A percentile compares a stretch with the other conserved stretches of the same genome.
Evolutionary conservation across 2,329 filamentous ascomycete species (phyloP).

Genomic region (Cryphonectria japonica): DNA sequence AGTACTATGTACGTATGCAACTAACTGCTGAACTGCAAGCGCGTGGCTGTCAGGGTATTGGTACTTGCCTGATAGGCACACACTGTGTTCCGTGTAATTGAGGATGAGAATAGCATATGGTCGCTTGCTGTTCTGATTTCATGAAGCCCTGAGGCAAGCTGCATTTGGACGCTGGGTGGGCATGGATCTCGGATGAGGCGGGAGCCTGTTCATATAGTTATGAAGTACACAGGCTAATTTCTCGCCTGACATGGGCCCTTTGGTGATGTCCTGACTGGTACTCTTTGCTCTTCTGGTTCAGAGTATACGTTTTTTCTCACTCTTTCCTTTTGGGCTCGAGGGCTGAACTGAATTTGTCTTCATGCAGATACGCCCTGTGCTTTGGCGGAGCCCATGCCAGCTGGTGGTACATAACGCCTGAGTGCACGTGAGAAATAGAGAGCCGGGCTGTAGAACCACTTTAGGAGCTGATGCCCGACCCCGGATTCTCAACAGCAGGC

Average conservation of each 20-base stretch:
- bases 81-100: background rate
- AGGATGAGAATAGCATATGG: background rate
- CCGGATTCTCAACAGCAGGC: slow-evolving; percentile 5
- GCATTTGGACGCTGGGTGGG: background rate
- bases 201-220: background rate
- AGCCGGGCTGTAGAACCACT: background rate
- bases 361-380: background rate
- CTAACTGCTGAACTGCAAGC: background rate
- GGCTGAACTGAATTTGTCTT: background rate
- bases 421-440: slow-evolving; percentile 10
- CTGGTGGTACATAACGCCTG: background rate
- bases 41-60: background rate
- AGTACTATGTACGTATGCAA: background rate
- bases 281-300: background rate
- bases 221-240: background rate
- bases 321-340: background rate
- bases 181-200: slow-evolving; percentile 3
- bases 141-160: slow-evolving; percentile 1
- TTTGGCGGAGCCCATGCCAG: background rate
- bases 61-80: background rate
- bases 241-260: background rate
- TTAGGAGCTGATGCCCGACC: slow-evolving; percentile 3
- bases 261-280: background rate
- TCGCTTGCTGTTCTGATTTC: background rate
- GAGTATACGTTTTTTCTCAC: background rate